These are phyloP conservation scores for Articulospora tetracladia DNA, from an alignment of 495 filamentous ascomycete species.

Conservation along the genomic window DNA sequence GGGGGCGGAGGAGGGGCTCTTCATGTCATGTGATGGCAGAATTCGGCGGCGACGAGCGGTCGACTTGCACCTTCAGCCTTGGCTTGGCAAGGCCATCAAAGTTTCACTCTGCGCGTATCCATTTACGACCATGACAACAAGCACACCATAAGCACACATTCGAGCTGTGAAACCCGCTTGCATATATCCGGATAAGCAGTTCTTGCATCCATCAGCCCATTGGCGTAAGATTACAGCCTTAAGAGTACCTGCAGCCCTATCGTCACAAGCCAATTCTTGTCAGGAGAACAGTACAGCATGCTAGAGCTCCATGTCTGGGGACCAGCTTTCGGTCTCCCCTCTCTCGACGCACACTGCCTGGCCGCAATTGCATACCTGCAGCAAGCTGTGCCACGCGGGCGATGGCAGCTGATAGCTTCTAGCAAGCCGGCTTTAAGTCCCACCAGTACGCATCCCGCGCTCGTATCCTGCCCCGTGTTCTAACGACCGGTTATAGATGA, in stretches of 20 bases:
- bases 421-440: constrained; percentile 73
- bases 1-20: not conserved
- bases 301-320: constrained; percentile 91
- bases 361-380: constrained; percentile 70
- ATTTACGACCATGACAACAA: not conserved
- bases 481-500: constrained; percentile 47
- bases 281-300: constrained; percentile 25
- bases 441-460: constrained; percentile 54
- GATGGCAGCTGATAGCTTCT: constrained; percentile 74
- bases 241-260: not conserved
- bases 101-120: not conserved
- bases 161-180: not conserved
- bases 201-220: not conserved
- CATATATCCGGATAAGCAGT: not conserved
- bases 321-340: constrained; percentile 80
- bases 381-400: constrained; percentile 47
- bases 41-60: too few species aligned
- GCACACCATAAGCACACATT: not conserved
- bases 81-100: not conserved
- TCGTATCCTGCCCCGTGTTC: not conserved
- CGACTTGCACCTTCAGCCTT: not conserved
- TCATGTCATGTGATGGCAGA: not conserved
- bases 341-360: constrained; percentile 85
- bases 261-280: not conserved
- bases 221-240: not conserved